These are phyloP conservation scores for Syncephalastrum sp. DNA, from an alignment of 371 early-diverging fungal species.

Conservation along the genomic window DNA sequence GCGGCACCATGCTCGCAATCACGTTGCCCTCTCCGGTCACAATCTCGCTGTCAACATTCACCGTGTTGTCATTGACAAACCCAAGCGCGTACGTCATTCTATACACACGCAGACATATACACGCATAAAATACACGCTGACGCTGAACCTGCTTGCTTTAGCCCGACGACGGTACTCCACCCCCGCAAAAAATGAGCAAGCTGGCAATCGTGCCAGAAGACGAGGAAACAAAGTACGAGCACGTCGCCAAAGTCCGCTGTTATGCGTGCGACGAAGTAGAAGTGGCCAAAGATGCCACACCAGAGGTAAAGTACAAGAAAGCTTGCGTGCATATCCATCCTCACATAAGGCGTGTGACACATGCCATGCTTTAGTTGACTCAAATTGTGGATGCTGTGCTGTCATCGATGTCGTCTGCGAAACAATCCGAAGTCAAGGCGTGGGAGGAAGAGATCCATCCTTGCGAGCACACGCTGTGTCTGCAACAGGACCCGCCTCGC, in stretches of 20 bases:
- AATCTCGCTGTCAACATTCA: constrained; percentile 84
- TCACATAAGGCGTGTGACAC: too few relatives aligned
- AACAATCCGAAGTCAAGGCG: constrained; percentile 85
- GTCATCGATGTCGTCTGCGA: constrained; percentile 74
- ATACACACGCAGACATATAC: constrained; percentile 2
- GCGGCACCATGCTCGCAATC: constrained; percentile 74
- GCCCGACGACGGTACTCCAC: constrained; percentile 45
- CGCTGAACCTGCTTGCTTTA: background rate
- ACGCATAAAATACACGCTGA: background rate
- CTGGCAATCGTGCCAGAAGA: constrained; percentile 81
- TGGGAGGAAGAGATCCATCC: constrained; percentile 87
- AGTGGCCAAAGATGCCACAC: constrained; percentile 23
- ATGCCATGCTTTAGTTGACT: constrained; percentile 38
- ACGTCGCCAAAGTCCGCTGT: constrained; percentile 64
- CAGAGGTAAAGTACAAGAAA: constrained; percentile 23
- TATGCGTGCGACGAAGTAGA: constrained; percentile 61
- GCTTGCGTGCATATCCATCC: too few relatives aligned
- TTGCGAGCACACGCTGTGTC: constrained; percentile 80
- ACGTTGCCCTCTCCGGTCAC: constrained; percentile 71
- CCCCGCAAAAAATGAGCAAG: constrained; percentile 86
- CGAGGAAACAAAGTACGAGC: constrained; percentile 72
- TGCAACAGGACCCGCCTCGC: constrained; percentile 63
- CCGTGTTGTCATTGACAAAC: constrained; percentile 49
- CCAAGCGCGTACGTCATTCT: constrained; percentile 30
- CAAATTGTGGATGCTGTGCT: constrained; percentile 68